Evolutionary conservation across 1,284 basidiomycete species (phyloP), one percentile per base, ranked within the genome.

Genomic region (Schizophyllum amplum): DNA sequence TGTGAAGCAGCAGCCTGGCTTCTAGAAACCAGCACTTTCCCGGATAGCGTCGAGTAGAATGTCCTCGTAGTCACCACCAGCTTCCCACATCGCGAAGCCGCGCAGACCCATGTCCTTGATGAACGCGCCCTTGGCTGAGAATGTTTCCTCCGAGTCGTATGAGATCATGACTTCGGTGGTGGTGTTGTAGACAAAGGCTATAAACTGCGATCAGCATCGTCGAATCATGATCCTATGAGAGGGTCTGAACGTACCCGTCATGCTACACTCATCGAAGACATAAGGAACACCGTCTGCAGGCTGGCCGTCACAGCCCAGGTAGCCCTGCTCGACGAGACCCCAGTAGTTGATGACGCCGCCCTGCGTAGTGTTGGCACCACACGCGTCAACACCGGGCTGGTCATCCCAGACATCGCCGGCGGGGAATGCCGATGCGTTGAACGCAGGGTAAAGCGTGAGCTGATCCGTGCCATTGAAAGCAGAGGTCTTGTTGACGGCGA

Each of bases 161-260:
- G 79, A 74, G 46, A 83, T 69, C 70, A 80, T 69, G 54, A 78
- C 66, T 17, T 73, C 62, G 0, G 67, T 68, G 2, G 64, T 66
- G 50, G 72, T 61, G 67, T 79, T 70, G 66, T 79, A 81, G 27
- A 82, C 71, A 57, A 75, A 81, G 1, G 79, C 72, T 78, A 80
- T 24, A 9, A 25, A 57, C 2, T 56, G 23, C 21, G 1, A 51
- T 27, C 13, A 51, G 48, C 5, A 50, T 1, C 9, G 15, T 50
- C 13, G 47, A 49, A 47, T 42, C 5, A 55, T 42, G 52, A 51
- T n/a, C n/a, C n/a, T n/a, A n/a, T 17, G 6, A 23, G 49, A 1
- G 54, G 23, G 11, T 53, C 1, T 48, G 21, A 1, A 47, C 78
- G 25, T 57, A 81, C 78, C 50, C 11, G 80, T 81, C 67, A 81